Conservation (phyloP, 257 asterid genomes). For the Przewalskia tangutica region DNA sequence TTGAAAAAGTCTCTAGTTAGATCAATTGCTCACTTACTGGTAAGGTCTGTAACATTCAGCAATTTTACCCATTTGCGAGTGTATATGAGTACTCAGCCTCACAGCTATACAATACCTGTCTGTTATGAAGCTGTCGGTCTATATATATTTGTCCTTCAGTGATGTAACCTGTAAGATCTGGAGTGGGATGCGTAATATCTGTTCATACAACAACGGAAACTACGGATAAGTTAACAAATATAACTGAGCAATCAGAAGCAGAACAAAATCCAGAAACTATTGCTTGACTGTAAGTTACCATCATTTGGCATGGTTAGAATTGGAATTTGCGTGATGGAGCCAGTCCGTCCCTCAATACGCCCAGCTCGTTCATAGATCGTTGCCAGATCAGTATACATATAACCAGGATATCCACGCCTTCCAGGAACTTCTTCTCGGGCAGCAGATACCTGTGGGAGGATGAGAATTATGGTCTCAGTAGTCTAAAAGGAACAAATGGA, state of each 20-base stretch:
- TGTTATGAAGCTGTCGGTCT: constrained; percentile 77
- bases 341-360: constrained; percentile 95
- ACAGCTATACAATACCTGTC: constrained; percentile 23
- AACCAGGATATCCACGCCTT: constrained; percentile 14
- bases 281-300: constrained; percentile 41
- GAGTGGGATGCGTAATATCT: constrained; percentile 99
- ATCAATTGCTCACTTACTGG: neutral
- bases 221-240: neutral
- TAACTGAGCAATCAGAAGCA: neutral
- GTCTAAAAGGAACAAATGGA: neutral
- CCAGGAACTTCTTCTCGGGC: constrained; percentile 99
- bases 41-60: neutral
- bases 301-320: constrained; percentile 98
- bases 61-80: neutral
- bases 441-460: constrained; percentile 71
- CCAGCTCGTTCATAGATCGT: constrained; percentile 98
- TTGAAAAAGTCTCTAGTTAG: neutral
- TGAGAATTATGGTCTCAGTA: constrained; percentile 2
- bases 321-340: constrained; percentile 96
- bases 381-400: constrained; percentile 96
- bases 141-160: constrained; percentile 98
- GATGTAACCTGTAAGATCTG: constrained; percentile 98
- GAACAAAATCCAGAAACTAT: constrained; percentile 31
- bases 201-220: constrained; percentile 20
- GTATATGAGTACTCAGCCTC: neutral